These are phyloP conservation scores for Candida vartiovaarae DNA, from an alignment of 805 yeast genomes.

Conservation along the genomic window DNA sequence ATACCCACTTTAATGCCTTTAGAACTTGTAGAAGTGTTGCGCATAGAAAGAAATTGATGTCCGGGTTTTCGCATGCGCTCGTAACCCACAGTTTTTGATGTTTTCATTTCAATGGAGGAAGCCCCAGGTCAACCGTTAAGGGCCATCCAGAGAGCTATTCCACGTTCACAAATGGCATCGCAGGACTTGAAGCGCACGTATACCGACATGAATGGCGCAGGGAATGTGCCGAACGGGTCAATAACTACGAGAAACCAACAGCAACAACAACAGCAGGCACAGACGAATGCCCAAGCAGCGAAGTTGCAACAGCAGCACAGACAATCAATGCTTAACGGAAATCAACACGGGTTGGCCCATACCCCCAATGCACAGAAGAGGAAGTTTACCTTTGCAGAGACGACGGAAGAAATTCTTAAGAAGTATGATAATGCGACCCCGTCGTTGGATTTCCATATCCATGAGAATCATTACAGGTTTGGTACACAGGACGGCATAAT, in stretches of 20 bases:
- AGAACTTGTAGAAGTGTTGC: too few relatives aligned
- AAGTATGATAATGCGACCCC: constrained; percentile 76
- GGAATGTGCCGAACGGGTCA: constrained; percentile 7
- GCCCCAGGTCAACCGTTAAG: too few relatives aligned
- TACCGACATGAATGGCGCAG: constrained; percentile 2
- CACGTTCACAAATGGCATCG: not conserved
- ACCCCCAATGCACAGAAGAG: constrained; percentile 27
- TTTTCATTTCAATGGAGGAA: too few relatives aligned
- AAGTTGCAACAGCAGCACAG: constrained; percentile 22
- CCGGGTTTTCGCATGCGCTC: too few relatives aligned
- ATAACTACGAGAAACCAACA: constrained; percentile 15
- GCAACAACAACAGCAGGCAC: constrained; percentile 20
- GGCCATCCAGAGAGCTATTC: too few relatives aligned
- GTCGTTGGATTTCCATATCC: constrained; percentile 82
- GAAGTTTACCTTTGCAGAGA: constrained; percentile 55
- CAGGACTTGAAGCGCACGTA: not conserved
- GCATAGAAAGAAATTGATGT: too few relatives aligned
- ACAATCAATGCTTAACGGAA: constrained; percentile 26
- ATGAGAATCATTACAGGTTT: constrained; percentile 85
- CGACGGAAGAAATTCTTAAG: constrained; percentile 62
- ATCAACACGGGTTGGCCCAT: constrained; percentile 19
- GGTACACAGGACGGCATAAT: constrained; percentile 79
- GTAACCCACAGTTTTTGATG: too few relatives aligned
- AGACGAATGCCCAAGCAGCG: constrained; percentile 16
- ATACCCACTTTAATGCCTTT: too few relatives aligned